Percentiles rank a stretch among this genome's conserved stretches.
These are phyloP conservation scores for Paramecium sexaurelia DNA, from an alignment of 73 alveolate species.

Conservation along the genomic window DNA sequence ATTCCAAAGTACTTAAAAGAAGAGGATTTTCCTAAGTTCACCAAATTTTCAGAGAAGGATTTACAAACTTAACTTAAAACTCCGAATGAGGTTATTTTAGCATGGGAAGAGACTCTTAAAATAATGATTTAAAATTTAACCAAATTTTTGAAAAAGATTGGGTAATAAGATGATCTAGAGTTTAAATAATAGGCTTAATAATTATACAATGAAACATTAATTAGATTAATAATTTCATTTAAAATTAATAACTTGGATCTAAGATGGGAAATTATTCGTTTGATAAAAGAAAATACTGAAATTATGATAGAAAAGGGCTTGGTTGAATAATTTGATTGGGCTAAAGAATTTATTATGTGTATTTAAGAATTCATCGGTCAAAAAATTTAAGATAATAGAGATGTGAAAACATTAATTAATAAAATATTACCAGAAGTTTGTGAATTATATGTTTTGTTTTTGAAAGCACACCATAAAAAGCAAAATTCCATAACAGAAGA, in stretches of 20 bases:
- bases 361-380: background rate
- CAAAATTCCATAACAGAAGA: background rate
- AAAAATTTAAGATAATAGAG: constrained; percentile 39
- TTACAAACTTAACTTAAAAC: background rate
- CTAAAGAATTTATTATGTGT: background rate
- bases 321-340: background rate
- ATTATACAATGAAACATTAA: background rate
- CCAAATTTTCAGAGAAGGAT: background rate
- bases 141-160: background rate
- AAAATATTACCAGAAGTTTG: constrained; percentile 35
- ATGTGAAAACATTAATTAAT: constrained; percentile 37
- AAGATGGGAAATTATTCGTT: background rate
- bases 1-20: background rate
- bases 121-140: constrained; percentile 45
- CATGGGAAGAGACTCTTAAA: constrained; percentile 47
- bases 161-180: constrained; percentile 5
- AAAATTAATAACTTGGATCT: constrained; percentile 3
- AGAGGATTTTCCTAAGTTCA: constrained; percentile 17
- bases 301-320: constrained; percentile 12
- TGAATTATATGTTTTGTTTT: background rate
- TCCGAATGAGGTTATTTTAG: background rate
- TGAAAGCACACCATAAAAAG: background rate
- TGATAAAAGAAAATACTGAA: constrained; percentile 30
- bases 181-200: background rate
- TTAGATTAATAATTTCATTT: constrained; percentile 29